Evolutionary conservation across 371 early-diverging fungal species (phyloP).

Genomic region (Mucor velutinosus): DNA sequence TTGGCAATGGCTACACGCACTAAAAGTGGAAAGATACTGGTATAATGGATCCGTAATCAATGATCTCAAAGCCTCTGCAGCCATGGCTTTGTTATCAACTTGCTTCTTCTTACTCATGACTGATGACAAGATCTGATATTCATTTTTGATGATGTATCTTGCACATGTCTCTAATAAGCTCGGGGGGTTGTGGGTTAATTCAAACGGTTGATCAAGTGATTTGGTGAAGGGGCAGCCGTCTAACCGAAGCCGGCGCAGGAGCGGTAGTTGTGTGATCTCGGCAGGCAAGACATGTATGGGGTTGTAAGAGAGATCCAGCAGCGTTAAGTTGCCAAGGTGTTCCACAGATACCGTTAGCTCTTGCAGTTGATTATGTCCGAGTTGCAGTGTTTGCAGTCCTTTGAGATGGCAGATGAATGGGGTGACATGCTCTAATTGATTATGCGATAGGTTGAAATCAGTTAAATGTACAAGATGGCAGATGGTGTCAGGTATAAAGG

Average conservation of each 20-base stretch:
- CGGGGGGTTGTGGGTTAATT: conserved; percentile 44
- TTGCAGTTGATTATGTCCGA: conserved; percentile 25
- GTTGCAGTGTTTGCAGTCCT: conserved; percentile 23
- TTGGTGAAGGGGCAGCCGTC: conserved; percentile 50
- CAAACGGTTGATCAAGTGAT: conserved; percentile 6
- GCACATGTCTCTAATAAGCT: conserved; percentile 77
- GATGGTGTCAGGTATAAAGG: conserved; percentile 65
- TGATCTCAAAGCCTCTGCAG: neutral
- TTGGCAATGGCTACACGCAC: conserved; percentile 80
- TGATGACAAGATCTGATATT: conserved; percentile 7
- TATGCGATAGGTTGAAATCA: conserved; percentile 57
- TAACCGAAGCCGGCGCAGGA: conserved; percentile 56
- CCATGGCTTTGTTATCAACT: neutral
- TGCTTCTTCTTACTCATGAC: conserved; percentile 27
- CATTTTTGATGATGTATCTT: conserved; percentile 55
- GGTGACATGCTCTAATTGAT: conserved; percentile 54
- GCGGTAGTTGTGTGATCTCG: conserved; percentile 49
- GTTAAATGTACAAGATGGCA: conserved; percentile 58
- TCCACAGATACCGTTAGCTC: conserved; percentile 67
- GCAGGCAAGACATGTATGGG: conserved; percentile 41
- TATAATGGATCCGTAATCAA: conserved; percentile 46
- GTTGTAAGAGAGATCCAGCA: conserved; percentile 68
- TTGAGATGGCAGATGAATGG: conserved; percentile 34
- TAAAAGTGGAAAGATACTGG: conserved; percentile 62
- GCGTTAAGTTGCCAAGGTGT: conserved; percentile 56